Conservation (phyloP, 164 flowering plant species). For the Kalanchoe fedtschenkoi region DNA sequence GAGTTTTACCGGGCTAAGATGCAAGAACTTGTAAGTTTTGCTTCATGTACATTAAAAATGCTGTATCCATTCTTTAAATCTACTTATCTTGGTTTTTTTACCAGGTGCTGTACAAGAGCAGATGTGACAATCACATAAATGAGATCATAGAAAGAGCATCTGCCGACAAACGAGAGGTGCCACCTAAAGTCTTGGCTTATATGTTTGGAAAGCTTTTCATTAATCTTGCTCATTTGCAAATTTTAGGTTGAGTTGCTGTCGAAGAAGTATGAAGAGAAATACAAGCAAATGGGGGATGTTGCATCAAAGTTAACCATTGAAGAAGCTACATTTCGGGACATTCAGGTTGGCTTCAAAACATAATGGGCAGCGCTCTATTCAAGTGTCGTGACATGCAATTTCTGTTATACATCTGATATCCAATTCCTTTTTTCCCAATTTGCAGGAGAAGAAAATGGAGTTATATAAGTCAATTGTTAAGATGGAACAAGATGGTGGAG, state of each 20-base stretch:
- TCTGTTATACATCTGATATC: not conserved
- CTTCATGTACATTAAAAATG: not conserved
- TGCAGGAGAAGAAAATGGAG: constrained; percentile 73
- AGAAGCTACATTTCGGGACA: constrained; percentile 87
- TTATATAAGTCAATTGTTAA: constrained; percentile 77
- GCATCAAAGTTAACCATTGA: constrained; percentile 80
- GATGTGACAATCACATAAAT: constrained; percentile 92
- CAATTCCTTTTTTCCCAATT: constrained; percentile 5
- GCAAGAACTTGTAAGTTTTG: constrained; percentile 86
- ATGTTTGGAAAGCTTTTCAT: not conserved
- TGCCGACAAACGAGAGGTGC: constrained; percentile 85
- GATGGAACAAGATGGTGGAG: constrained; percentile 60
- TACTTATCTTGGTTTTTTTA: constrained; percentile 3
- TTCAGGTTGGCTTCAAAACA: constrained; percentile 45
- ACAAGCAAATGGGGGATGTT: constrained; percentile 75
- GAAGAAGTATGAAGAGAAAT: constrained; percentile 92
- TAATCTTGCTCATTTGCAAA: not conserved
- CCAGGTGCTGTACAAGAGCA: constrained; percentile 80
- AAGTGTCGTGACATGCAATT: not conserved
- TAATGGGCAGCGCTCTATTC: not conserved
- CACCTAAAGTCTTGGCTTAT: constrained; percentile 2
- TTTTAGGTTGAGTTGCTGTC: constrained; percentile 65
- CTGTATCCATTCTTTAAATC: constrained; percentile 1
- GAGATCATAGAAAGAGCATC: constrained; percentile 75
- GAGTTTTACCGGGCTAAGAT: constrained; percentile 70